A percentile compares a stretch with the other conserved stretches of the same genome.
These are phyloP conservation scores for Colletotrichum cordylinicola DNA, from an alignment of 2,329 filamentous ascomycete genomes.

Conservation along the genomic window DNA sequence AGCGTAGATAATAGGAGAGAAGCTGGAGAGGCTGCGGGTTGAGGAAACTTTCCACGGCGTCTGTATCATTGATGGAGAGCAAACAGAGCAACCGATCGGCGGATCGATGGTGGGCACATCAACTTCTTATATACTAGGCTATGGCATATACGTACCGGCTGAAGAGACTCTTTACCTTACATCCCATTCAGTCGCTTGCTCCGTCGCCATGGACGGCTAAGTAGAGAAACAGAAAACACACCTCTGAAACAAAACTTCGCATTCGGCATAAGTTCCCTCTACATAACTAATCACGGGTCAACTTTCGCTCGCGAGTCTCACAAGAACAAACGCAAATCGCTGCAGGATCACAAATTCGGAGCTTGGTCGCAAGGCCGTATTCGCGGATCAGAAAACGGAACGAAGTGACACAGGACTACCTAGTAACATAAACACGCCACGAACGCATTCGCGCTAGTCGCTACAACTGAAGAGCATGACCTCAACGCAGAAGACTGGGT, in stretches of 20 bases:
- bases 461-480: not conserved
- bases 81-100: not conserved
- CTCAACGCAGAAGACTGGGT: not conserved
- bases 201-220: too few relatives aligned
- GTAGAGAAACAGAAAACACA: not conserved
- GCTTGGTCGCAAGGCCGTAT: not conserved
- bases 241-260: not conserved
- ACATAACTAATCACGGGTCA: not conserved
- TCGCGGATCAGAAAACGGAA: not conserved
- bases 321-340: not conserved
- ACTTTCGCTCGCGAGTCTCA: not conserved
- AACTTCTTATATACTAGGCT: not conserved
- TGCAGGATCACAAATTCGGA: not conserved
- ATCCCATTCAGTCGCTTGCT: not conserved
- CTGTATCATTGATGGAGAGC: not conserved
- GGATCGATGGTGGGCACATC: not conserved
- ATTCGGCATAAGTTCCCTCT: not conserved
- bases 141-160: not conserved
- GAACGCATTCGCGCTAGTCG: not conserved
- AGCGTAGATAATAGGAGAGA: not conserved
- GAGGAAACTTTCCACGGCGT: not conserved
- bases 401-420: not conserved
- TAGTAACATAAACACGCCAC: not conserved
- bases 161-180: not conserved
- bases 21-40: not conserved